Evolutionary conservation across 345 rosid species (phyloP).

Genomic region (Angophora floribunda): DNA sequence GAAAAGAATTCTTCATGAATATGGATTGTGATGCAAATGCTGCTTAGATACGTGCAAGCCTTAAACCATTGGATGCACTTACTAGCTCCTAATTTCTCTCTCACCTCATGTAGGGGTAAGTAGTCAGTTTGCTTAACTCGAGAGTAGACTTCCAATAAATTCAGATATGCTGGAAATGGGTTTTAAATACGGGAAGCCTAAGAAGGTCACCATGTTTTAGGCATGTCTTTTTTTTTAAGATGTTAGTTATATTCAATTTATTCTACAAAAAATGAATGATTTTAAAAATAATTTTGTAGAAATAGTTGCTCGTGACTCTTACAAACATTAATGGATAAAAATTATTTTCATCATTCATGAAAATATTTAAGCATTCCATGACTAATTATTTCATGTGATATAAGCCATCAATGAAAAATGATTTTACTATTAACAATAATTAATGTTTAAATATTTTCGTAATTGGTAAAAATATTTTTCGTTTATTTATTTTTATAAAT

Average conservation of each 20-base stretch:
- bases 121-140: fast-evolving
- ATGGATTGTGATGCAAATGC: not conserved
- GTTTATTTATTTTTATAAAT: no score
- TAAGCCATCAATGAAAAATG: no score
- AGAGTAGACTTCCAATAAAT: not conserved
- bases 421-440: no score
- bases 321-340: fast-evolving
- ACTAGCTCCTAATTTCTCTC: not conserved
- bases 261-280: fast-evolving
- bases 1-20: not conserved
- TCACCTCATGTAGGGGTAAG: fast-evolving
- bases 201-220: not conserved
- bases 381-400: fast-evolving
- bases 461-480: fast-evolving
- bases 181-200: not conserved
- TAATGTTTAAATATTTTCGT: no score
- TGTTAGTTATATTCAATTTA: fast-evolving
- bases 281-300: not conserved
- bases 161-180: no score
- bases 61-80: fast-evolving
- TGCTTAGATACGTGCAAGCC: fast-evolving
- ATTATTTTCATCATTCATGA: fast-evolving
- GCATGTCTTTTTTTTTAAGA: not conserved
- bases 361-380: not conserved
- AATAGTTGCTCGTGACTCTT: fast-evolving